phyloP scores from a whole-genome alignment of 2,329 filamentous ascomycete genomes.

The Fusarium sp. region DNA sequence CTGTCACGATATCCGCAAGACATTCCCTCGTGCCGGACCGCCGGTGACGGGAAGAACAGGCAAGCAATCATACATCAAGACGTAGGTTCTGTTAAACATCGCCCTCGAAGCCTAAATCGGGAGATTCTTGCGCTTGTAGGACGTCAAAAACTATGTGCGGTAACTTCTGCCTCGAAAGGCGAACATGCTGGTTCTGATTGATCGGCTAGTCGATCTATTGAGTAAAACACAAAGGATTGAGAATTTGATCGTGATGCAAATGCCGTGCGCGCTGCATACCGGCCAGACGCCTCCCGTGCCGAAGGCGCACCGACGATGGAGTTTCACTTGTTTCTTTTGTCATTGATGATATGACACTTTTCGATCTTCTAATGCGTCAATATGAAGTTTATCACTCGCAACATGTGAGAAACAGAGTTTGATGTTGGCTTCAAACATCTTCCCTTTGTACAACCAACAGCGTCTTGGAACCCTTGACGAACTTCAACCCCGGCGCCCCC shows the following conservation, averaged over 20 bases:
- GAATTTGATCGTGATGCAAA: conserved; percentile 1
- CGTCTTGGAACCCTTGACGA: conserved; percentile 26
- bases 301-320: neutral
- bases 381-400: neutral
- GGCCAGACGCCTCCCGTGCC: conserved; percentile 2
- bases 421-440: conserved; percentile 6
- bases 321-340: neutral
- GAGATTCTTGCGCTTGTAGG: conserved; percentile 47
- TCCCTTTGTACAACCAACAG: conserved; percentile 16
- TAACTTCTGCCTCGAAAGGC: conserved; percentile 5
- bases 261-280: conserved; percentile 24
- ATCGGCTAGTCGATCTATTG: neutral
- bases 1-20: conserved; percentile 47
- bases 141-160: conserved; percentile 2
- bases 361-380: neutral
- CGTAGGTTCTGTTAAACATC: conserved; percentile 24
- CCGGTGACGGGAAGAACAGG: conserved; percentile 7
- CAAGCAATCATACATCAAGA: neutral
- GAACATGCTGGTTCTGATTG: neutral
- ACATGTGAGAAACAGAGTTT: neutral
- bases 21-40: conserved; percentile 42
- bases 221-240: neutral
- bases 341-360: conserved; percentile 4
- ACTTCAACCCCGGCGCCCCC: conserved; percentile 21
- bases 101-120: conserved; percentile 42